Evolutionary conservation across 257 asterid species (phyloP).

Genomic region (Penstemon davidsonii): DNA sequence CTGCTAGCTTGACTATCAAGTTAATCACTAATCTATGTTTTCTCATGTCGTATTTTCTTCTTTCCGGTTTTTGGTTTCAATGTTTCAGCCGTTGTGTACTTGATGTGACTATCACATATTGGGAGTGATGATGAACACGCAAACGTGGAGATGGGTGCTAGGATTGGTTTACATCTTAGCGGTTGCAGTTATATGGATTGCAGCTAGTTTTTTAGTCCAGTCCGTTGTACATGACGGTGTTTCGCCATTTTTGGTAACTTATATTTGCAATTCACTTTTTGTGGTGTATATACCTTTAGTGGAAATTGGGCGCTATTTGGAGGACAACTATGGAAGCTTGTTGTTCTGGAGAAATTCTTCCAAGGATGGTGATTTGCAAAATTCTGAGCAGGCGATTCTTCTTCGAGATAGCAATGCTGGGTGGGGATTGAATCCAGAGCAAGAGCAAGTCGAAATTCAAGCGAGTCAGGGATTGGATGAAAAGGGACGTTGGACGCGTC

Average conservation of each 20-base stretch:
- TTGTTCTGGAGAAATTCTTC: constrained; percentile 55
- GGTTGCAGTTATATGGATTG: constrained; percentile 93
- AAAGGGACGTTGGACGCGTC: constrained; percentile 90
- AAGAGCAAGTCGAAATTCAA: constrained; percentile 10
- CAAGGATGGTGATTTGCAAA: constrained; percentile 32
- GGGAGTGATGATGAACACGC: constrained; percentile 48
- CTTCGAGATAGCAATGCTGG: constrained; percentile 40
- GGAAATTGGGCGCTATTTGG: constrained; percentile 69
- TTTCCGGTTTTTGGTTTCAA: no score
- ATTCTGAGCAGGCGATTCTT: constrained; percentile 65
- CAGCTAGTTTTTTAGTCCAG: constrained; percentile 94
- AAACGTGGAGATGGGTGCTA: constrained; percentile 72
- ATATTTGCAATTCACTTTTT: constrained; percentile 86
- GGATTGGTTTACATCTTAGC: constrained; percentile 72
- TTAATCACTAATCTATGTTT: no score
- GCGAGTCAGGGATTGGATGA: constrained; percentile 53
- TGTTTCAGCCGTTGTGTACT: no score
- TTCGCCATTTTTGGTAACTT: constrained; percentile 82
- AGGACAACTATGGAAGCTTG: constrained; percentile 64
- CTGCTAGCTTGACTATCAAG: no score
- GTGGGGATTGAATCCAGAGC: constrained; percentile 23
- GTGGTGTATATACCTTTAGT: constrained; percentile 77
- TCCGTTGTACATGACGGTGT: constrained; percentile 90
- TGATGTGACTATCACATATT: no score
- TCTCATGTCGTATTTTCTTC: no score